These are phyloP conservation scores for Trichoderma cornu-damae DNA, from an alignment of 2,329 filamentous ascomycete species.

Conservation along the genomic window DNA sequence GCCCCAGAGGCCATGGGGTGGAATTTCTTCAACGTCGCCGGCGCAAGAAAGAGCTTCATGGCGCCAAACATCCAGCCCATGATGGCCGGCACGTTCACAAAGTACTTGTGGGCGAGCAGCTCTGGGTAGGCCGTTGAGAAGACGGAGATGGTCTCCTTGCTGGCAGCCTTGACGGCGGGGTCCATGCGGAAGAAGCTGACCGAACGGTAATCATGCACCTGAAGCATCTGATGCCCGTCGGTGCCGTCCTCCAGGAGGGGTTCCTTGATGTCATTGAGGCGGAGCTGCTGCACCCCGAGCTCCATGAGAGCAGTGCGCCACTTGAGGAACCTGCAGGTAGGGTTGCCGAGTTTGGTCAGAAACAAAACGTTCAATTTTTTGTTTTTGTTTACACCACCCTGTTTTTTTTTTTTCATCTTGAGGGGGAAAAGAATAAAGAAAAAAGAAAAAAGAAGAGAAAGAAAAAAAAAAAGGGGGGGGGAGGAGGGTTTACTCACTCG, in stretches of 20 bases:
- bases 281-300: slow-evolving; percentile 68
- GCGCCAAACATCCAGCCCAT: slow-evolving; percentile 83
- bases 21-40: slow-evolving; percentile 73
- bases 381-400: not conserved
- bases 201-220: slow-evolving; percentile 88
- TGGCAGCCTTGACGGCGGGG: slow-evolving; percentile 67
- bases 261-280: slow-evolving; percentile 61
- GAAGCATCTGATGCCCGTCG: slow-evolving; percentile 85
- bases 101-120: slow-evolving; percentile 80
- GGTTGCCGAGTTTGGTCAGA: not conserved
- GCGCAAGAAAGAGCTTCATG: slow-evolving; percentile 69
- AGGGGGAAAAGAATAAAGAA: too few species aligned
- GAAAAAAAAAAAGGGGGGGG: too few species aligned
- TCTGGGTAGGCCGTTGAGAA: slow-evolving; percentile 85
- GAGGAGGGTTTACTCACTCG: slow-evolving; percentile 54
- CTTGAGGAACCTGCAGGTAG: slow-evolving; percentile 66
- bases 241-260: slow-evolving; percentile 67
- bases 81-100: slow-evolving; percentile 84
- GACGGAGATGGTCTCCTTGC: slow-evolving; percentile 72
- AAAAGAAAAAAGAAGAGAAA: too few species aligned
- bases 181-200: slow-evolving; percentile 84
- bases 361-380: too few species aligned
- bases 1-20: slow-evolving; percentile 71
- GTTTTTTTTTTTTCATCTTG: too few species aligned
- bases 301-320: slow-evolving; percentile 94